These are phyloP conservation scores for Annulohypoxylon truncatum DNA, from an alignment of 2,329 filamentous ascomycete genomes.

Conservation along the genomic window DNA sequence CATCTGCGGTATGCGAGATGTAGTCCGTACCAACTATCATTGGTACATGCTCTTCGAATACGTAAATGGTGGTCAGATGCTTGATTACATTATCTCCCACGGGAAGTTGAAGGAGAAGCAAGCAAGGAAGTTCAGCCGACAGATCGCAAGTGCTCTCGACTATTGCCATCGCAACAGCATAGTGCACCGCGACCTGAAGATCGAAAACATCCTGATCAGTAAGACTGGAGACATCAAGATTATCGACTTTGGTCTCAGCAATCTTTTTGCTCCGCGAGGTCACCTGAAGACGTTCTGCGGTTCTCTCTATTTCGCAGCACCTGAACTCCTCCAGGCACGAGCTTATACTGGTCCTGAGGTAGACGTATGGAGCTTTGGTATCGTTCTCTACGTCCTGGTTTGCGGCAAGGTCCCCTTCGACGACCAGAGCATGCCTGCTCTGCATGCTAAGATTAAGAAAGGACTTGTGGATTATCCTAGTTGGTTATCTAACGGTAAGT, in stretches of 20 bases:
- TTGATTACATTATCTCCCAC: constrained; percentile 99
- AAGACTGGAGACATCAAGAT: constrained; percentile 99
- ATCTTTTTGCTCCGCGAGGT: constrained; percentile 86
- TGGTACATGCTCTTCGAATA: constrained; percentile 99
- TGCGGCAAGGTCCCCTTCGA: constrained; percentile 99
- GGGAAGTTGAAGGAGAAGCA: constrained; percentile 98
- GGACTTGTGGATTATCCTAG: constrained; percentile 94
- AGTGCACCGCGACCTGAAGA: constrained; percentile 96
- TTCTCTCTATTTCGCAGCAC: constrained; percentile 96
- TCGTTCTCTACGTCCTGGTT: constrained; percentile 95
- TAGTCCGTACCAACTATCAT: constrained; percentile 95
- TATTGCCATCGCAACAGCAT: constrained; percentile 99
- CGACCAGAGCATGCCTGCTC: constrained; percentile 97
- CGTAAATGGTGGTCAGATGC: constrained; percentile 98
- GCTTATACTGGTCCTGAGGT: constrained; percentile 97
- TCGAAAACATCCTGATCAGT: constrained; percentile 98
- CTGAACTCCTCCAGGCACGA: constrained; percentile 91
- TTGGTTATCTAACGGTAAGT: constrained; percentile 88
- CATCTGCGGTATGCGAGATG: constrained; percentile 94
- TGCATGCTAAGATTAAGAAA: constrained; percentile 99
- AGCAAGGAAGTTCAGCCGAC: constrained; percentile 94
- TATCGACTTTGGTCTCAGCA: constrained; percentile 97
- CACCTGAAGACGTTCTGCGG: constrained; percentile 97
- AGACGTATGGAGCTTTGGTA: constrained; percentile 98
- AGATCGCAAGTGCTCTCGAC: constrained; percentile 95